Evolutionary conservation across 139 green algal species (phyloP).

Genomic region (Zygnema cylindricum): DNA sequence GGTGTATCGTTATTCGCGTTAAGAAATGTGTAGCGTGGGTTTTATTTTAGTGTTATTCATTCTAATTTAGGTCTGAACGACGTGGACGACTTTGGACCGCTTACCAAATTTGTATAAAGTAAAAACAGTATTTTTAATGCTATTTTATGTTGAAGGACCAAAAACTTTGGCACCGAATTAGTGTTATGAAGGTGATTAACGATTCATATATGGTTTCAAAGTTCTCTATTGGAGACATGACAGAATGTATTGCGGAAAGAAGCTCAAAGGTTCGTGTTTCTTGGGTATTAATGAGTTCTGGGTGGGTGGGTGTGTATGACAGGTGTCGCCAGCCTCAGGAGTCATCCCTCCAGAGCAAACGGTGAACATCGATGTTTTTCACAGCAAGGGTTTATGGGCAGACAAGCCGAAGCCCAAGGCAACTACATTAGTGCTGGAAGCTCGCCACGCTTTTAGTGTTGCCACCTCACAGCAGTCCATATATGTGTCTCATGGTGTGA

Average conservation of each 20-base stretch:
- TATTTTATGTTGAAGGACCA: no score
- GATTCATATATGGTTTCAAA: background rate
- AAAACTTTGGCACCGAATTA: background rate
- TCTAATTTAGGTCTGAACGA: no score
- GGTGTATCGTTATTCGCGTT: no score
- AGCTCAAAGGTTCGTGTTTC: background rate
- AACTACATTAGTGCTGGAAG: background rate
- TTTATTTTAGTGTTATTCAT: no score
- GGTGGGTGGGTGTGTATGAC: background rate
- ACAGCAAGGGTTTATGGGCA: background rate
- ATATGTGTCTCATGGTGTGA: conserved; percentile 25
- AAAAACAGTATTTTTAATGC: no score
- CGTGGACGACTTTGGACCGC: no score
- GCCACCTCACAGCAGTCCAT: background rate
- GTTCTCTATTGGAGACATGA: background rate
- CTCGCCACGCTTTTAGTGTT: background rate
- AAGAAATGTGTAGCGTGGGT: no score
- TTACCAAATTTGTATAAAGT: no score
- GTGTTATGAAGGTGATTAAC: background rate
- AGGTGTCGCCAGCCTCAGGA: conserved; percentile 11
- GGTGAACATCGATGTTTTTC: conserved; percentile 6
- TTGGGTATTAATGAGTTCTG: no score
- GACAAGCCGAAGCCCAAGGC: background rate
- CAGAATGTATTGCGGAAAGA: background rate
- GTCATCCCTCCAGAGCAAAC: conserved; percentile 24